Evolutionary conservation across 1,284 basidiomycete genomes (phyloP).

Genomic region (Puccinia triticina): DNA sequence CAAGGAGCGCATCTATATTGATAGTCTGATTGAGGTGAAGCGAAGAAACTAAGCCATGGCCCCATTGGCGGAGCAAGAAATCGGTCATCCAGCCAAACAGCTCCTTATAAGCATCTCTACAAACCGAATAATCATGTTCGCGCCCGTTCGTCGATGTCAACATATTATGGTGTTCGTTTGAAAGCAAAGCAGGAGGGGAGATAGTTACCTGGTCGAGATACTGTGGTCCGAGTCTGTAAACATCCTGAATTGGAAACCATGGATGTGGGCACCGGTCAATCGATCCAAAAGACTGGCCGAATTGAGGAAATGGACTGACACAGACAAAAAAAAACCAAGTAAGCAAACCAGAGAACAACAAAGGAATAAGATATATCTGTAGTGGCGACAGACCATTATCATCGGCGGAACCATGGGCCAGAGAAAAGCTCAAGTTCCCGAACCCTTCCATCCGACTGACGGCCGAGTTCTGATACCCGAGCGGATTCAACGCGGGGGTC

Average conservation of each 20-base stretch:
- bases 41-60: slow-evolving; percentile 66
- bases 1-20: slow-evolving; percentile 9
- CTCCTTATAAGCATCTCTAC: slow-evolving; percentile 76
- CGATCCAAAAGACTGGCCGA: slow-evolving; percentile 87
- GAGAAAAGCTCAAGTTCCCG: slow-evolving; percentile 73
- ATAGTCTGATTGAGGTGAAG: not conserved
- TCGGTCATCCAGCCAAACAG: slow-evolving; percentile 81
- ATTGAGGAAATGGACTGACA: slow-evolving; percentile 79
- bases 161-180: not conserved
- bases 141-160: not conserved
- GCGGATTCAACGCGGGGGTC: slow-evolving; percentile 73
- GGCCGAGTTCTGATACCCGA: slow-evolving; percentile 80
- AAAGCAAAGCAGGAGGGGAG: not conserved
- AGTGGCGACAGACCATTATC: slow-evolving; percentile 68
- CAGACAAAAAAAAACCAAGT: too few species aligned
- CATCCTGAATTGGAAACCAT: slow-evolving; percentile 86
- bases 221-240: slow-evolving; percentile 79
- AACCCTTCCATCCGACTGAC: slow-evolving; percentile 85
- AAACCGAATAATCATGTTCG: slow-evolving; percentile 41
- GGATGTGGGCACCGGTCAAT: slow-evolving; percentile 75
- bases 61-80: slow-evolving; percentile 88
- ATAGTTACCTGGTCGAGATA: slow-evolving; percentile 55
- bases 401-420: slow-evolving; percentile 90
- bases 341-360: not conserved
- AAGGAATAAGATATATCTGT: not conserved